Evolutionary conservation across 208 protist genomes (phyloP), one percentile per base, ranked within the genome.

Genomic region (Acanthamoeba castellanii): DNA sequence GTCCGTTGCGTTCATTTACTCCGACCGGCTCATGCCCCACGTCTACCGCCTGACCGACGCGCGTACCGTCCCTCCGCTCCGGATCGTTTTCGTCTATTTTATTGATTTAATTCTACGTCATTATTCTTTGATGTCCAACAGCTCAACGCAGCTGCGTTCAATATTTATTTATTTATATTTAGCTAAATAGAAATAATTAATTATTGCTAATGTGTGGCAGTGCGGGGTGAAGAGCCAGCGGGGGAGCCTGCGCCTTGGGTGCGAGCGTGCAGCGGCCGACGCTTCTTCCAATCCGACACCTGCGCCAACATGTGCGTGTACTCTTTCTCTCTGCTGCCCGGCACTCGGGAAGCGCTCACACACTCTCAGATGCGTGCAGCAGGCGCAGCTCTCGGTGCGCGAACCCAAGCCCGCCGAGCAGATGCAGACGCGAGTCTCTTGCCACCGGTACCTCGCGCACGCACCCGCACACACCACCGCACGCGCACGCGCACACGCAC

Each of bases 371-470:
- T 92, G 85, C 45, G 50, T 70, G 11, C 59, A 66, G 25, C 64
- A 76, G 57, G 85, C 85, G 1, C 85, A 92, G 85, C 85, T 76
- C 27, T 92, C 85, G 2, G 85, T 92, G n/a, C 55, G 85, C 5
- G 55, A 92, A n/a, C 55, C 32, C 32, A 92, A 74, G 42, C 37
- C 85, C 20, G 14, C 14, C 30, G 85, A 92, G 30, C 85, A 52
- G 55, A 25, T 92, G 9, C 85, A 92, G 57, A 8, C 22, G 55
- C 47, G 9, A 6, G 85, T 92, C 14, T 92, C 85, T 11, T 92
- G 85, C 45, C 85, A 92, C 57, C 68, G 55, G 85, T 88, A 27
- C 11, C n/a, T n/a, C 70, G 16, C 78, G 57, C 50, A 27, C 18
- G 16, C 22, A 30, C 4, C 1, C 18, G 13, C 13, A 25, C 57